Conservation (phyloP, 75 land plant genomes). For the Larix kaempferi region DNA sequence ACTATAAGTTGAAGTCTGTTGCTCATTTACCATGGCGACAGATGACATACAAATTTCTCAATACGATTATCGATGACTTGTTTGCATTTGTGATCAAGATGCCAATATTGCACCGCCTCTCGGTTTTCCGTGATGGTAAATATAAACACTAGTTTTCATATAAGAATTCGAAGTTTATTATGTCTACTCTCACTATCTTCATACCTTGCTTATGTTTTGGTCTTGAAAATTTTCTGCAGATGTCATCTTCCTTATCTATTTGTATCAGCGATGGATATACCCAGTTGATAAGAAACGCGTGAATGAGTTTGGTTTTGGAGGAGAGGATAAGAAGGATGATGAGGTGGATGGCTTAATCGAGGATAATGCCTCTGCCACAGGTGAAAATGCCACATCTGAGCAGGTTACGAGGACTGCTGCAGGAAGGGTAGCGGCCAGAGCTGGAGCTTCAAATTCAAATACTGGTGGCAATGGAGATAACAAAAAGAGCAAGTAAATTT, state of each 20-base stretch:
- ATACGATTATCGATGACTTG: slow-evolving; percentile 96
- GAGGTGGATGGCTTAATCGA: not conserved
- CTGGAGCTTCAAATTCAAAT: slow-evolving; percentile 8
- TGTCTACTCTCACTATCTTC: not conserved
- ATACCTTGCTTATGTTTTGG: not conserved
- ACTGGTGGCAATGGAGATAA: not conserved
- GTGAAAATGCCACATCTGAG: not conserved
- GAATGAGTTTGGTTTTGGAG: slow-evolving; percentile 97
- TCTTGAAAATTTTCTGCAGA: slow-evolving; percentile 47
- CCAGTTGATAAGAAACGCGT: slow-evolving; percentile 90
- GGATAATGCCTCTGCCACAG: not conserved
- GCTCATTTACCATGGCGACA: slow-evolving; percentile 99
- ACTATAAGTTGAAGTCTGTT: slow-evolving; percentile 96
- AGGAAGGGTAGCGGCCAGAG: slow-evolving; percentile 1
- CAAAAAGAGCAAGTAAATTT: slow-evolving; percentile 6
- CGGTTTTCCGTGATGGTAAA: slow-evolving; percentile 98
- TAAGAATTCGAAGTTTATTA: not conserved
- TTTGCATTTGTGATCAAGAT: slow-evolving; percentile 99
- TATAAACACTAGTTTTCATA: not conserved
- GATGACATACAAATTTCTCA: slow-evolving; percentile 99
- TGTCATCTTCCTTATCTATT: slow-evolving; percentile 83
- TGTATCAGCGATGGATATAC: slow-evolving; percentile 96
- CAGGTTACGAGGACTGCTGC: slow-evolving; percentile 8
- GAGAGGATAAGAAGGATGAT: slow-evolving; percentile 47
- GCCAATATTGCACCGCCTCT: slow-evolving; percentile 92